Percentiles rank a stretch among this genome's conserved stretches.
Evolutionary conservation across 208 protist species (phyloP).

Genomic region (Leishmania mexicana): DNA sequence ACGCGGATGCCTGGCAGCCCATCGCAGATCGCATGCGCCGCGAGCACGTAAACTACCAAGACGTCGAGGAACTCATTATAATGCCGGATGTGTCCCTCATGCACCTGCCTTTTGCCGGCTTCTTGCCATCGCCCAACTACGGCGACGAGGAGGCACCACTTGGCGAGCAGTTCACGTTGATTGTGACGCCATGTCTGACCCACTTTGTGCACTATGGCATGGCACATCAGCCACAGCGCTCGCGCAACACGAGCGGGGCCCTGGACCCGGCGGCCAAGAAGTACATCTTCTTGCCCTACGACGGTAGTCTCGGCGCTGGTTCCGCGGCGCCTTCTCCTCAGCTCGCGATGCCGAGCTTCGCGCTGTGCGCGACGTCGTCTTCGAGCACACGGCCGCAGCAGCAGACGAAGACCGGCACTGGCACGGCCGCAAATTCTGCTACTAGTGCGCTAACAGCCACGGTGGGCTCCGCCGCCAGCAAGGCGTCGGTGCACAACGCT

Average conservation of each 20-base stretch:
- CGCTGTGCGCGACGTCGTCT: not conserved
- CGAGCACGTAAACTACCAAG: slow-evolving; percentile 34
- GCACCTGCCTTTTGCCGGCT: slow-evolving; percentile 73
- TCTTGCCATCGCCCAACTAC: slow-evolving; percentile 52
- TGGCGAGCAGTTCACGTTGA: slow-evolving; percentile 58
- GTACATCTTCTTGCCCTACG: slow-evolving; percentile 35
- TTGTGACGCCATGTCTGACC: slow-evolving; percentile 69
- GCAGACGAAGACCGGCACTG: not conserved
- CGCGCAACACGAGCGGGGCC: slow-evolving; percentile 10
- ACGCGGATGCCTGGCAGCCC: slow-evolving; percentile 83
- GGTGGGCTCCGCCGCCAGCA: not conserved
- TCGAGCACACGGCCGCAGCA: slow-evolving; percentile 2
- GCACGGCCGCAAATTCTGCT: not conserved
- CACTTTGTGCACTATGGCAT: slow-evolving; percentile 60
- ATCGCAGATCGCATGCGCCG: slow-evolving; percentile 52
- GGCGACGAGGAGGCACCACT: slow-evolving; percentile 46
- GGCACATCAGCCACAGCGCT: slow-evolving; percentile 11
- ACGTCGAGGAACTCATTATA: slow-evolving; percentile 69
- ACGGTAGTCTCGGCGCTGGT: not conserved
- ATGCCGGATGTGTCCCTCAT: slow-evolving; percentile 80
- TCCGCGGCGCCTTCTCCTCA: not conserved
- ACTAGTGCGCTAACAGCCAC: not conserved
- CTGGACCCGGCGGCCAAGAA: slow-evolving; percentile 27
- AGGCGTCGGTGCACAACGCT: not conserved
- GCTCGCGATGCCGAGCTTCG: slow-evolving; percentile 11